phyloP scores from a whole-genome alignment of 2,329 filamentous ascomycete species.

The Fusarium anthophilum region DNA sequence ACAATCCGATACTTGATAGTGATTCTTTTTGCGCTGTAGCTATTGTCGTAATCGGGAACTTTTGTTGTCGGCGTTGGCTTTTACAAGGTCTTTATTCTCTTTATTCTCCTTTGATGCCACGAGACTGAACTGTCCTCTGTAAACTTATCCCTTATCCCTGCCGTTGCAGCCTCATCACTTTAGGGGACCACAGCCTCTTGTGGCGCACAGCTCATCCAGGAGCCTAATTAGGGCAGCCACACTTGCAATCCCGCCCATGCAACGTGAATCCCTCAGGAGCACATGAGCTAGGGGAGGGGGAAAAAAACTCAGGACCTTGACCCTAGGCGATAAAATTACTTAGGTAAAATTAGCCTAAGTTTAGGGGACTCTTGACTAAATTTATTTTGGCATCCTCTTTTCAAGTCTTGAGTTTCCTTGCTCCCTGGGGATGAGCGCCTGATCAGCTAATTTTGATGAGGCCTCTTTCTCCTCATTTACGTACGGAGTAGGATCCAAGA shows the following conservation, averaged over 20 bases:
- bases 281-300: background rate
- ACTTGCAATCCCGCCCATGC: background rate
- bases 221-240: slow-evolving; percentile 33
- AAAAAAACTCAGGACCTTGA: too few relatives aligned
- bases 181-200: slow-evolving; percentile 22
- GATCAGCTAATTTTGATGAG: slow-evolving; percentile 24
- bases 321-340: too few relatives aligned
- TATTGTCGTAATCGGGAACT: slow-evolving; percentile 1
- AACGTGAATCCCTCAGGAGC: slow-evolving; percentile 3
- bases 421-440: background rate
- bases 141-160: background rate
- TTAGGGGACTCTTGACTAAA: too few relatives aligned
- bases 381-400: too few relatives aligned
- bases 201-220: background rate
- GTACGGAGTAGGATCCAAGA: background rate
- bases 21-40: background rate
- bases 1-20: background rate
- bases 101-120: slow-evolving; percentile 35
- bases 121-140: slow-evolving; percentile 35
- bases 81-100: slow-evolving; percentile 15
- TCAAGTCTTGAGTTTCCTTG: too few relatives aligned
- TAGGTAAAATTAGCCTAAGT: too few relatives aligned
- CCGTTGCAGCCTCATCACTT: slow-evolving; percentile 32
- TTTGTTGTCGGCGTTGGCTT: slow-evolving; percentile 14
- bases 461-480: slow-evolving; percentile 1